Percentiles rank a stretch among this genome's conserved stretches.
phyloP scores from a whole-genome alignment of 2,329 filamentous ascomycete genomes.

The Hymenoscyphus repandus region DNA sequence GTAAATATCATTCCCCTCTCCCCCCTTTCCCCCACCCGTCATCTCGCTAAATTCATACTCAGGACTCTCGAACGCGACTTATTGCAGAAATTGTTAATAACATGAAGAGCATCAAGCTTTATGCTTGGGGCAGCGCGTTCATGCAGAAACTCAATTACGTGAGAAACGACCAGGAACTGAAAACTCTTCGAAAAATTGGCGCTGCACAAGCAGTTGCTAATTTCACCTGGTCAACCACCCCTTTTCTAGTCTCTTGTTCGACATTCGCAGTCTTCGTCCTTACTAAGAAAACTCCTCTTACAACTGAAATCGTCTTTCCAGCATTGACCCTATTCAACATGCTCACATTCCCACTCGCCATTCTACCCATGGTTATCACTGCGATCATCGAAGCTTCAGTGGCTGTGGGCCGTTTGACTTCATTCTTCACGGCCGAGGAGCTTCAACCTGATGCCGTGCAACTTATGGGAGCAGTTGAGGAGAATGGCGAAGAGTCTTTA shows the following conservation, averaged over 20 bases:
- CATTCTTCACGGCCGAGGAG: constrained; percentile 83
- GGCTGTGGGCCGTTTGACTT: constrained; percentile 77
- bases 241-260: constrained; percentile 94
- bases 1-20: constrained; percentile 10
- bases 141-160: constrained; percentile 97
- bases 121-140: constrained; percentile 94
- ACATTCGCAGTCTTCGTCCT: constrained; percentile 94
- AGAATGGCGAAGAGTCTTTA: constrained; percentile 80
- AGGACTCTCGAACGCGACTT: constrained; percentile 78
- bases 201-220: constrained; percentile 91
- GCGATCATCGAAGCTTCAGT: constrained; percentile 95
- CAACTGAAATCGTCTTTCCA: constrained; percentile 93
- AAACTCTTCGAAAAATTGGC: constrained; percentile 93
- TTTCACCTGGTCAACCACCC: constrained; percentile 96
- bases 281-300: constrained; percentile 73
- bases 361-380: constrained; percentile 97
- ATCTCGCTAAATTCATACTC: not conserved
- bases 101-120: constrained; percentile 99
- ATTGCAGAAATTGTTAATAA: constrained; percentile 99
- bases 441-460: constrained; percentile 79
- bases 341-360: constrained; percentile 86
- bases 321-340: constrained; percentile 91
- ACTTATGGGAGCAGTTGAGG: constrained; percentile 62
- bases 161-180: constrained; percentile 90
- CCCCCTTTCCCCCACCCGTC: not conserved